Percentiles rank a stretch among this genome's conserved stretches.
phyloP scores from a whole-genome alignment of 768 basidiomycete species.

The Amanita phalloides region DNA sequence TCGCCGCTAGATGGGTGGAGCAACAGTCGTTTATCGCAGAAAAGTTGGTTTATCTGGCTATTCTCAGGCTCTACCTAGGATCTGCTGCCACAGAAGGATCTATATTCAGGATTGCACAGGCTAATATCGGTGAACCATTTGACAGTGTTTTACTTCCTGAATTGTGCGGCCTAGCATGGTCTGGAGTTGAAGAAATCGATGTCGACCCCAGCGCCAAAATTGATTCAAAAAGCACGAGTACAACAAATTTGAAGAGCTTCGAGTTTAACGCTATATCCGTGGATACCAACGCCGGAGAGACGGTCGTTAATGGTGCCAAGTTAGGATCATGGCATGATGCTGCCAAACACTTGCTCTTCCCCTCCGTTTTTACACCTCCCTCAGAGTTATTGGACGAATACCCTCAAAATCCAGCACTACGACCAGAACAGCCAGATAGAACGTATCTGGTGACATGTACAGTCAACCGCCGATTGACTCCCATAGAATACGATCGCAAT shows the following conservation, averaged over 20 bases:
- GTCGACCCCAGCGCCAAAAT: conserved; percentile 19
- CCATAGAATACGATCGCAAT: conserved; percentile 93
- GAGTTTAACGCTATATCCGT: conserved; percentile 69
- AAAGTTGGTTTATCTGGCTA: conserved; percentile 61
- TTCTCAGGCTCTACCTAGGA: conserved; percentile 78
- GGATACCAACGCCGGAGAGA: conserved; percentile 45
- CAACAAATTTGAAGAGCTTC: conserved; percentile 30
- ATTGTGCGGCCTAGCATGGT: conserved; percentile 54
- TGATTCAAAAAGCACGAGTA: conserved; percentile 21
- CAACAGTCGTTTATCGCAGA: conserved; percentile 30
- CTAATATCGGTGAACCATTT: conserved; percentile 33
- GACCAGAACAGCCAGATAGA: conserved; percentile 79
- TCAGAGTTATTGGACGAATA: conserved; percentile 28
- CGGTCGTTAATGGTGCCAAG: conserved; percentile 48
- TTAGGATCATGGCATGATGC: conserved; percentile 74
- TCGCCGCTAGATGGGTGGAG: conserved; percentile 31
- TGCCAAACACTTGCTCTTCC: conserved; percentile 84
- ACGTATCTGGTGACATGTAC: conserved; percentile 91
- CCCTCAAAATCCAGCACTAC: conserved; percentile 57
- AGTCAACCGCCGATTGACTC: conserved; percentile 92
- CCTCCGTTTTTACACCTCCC: conserved; percentile 59
- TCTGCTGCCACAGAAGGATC: conserved; percentile 41
- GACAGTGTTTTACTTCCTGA: conserved; percentile 39
- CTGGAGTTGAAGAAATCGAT: conserved; percentile 48
- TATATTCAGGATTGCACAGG: conserved; percentile 40